Evolutionary conservation across 2,329 filamentous ascomycete species (phyloP).

Genomic region (Fusarium mundagurra): DNA sequence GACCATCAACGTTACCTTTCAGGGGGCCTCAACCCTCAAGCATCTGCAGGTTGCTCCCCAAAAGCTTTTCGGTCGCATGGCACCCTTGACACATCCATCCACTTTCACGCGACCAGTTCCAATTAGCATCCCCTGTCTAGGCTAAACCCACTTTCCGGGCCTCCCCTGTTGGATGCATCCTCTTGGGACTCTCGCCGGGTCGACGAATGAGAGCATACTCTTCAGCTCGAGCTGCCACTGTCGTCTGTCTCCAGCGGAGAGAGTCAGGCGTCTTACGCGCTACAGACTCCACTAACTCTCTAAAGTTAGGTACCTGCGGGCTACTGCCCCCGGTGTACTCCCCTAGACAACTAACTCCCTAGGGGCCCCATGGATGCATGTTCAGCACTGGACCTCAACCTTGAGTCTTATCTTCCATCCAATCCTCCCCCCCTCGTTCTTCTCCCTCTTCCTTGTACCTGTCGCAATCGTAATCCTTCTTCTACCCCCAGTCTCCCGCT

Average conservation of each 20-base stretch:
- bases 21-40: conserved; percentile 19
- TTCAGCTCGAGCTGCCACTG: conserved; percentile 8
- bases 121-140: conserved; percentile 24
- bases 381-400: not conserved
- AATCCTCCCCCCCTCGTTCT: conserved; percentile 28
- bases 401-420: conserved; percentile 33
- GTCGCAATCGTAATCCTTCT: conserved; percentile 32
- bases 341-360: not conserved
- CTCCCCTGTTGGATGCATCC: conserved; percentile 28
- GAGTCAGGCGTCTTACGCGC: conserved; percentile 11
- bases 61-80: conserved; percentile 33
- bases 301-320: conserved; percentile 23
- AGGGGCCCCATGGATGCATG: not conserved
- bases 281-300: conserved; percentile 27
- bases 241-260: conserved; percentile 7
- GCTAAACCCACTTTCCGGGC: conserved; percentile 24
- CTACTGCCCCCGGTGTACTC: conserved; percentile 1
- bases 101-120: conserved; percentile 13
- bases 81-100: conserved; percentile 23
- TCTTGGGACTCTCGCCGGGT: conserved; percentile 5
- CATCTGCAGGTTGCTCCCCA: conserved; percentile 17
- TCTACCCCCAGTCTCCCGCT: conserved; percentile 41
- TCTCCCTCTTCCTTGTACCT: conserved; percentile 13
- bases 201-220: conserved; percentile 7
- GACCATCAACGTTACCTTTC: conserved; percentile 15